Conservation (phyloP, 2,329 filamentous ascomycete species). For the Mycosphaerella arachidis region DNA sequence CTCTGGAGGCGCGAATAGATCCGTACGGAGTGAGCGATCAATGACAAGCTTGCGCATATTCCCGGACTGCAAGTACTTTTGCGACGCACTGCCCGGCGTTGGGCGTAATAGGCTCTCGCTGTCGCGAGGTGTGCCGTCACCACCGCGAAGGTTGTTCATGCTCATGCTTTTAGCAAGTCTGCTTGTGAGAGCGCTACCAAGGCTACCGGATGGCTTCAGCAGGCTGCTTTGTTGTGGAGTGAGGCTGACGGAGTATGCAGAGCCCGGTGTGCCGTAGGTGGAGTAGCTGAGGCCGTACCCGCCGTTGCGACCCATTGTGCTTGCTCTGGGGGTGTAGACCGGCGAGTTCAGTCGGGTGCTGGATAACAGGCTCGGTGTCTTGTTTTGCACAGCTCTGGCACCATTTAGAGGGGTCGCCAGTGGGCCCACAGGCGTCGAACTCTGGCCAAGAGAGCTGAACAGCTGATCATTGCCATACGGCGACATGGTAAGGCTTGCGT, state of each 20-base stretch:
- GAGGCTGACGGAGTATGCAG: conserved; percentile 49
- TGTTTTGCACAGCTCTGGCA: conserved; percentile 40
- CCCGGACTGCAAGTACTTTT: conserved; percentile 62
- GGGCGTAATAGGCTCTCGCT: conserved; percentile 84
- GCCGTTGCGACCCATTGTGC: conserved; percentile 24
- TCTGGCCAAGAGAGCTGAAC: conserved; percentile 66
- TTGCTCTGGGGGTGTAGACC: conserved; percentile 63
- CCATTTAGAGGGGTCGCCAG: conserved; percentile 83
- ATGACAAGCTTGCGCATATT: conserved; percentile 90
- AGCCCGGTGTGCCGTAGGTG: conserved; percentile 74
- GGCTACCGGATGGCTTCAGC: conserved; percentile 54
- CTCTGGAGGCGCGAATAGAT: conserved; percentile 47
- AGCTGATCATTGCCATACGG: conserved; percentile 87
- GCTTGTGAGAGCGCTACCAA: conserved; percentile 53
- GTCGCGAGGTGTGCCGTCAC: conserved; percentile 61
- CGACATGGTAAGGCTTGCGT: conserved; percentile 64
- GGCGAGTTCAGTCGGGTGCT: conserved; percentile 59
- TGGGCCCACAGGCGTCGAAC: conserved; percentile 73
- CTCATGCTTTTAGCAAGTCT: conserved; percentile 79
- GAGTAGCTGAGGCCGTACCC: conserved; percentile 93
- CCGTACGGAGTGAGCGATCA: conserved; percentile 76
- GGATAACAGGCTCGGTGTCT: conserved; percentile 28
- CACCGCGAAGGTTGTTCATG: conserved; percentile 73
- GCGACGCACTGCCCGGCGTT: conserved; percentile 52
- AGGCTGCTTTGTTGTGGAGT: conserved; percentile 65